Evolutionary conservation across 2,329 filamentous ascomycete species (phyloP), one percentile per base, ranked within the genome.

Genomic region (Neoscytalidium dimidiatum): DNA sequence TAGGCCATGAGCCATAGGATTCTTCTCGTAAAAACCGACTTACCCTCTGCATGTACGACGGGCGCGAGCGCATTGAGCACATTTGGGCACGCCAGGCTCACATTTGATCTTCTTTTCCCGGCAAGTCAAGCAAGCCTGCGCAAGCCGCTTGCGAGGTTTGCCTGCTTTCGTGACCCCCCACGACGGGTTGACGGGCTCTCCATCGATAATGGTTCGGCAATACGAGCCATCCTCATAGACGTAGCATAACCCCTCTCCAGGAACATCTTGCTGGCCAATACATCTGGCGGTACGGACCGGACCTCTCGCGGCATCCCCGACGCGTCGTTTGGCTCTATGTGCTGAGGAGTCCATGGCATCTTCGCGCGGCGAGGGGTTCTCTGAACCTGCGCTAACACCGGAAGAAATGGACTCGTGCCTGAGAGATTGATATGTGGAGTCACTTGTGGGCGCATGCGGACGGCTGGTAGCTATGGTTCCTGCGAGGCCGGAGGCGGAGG

Each of bases 71-170:
- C 94, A 97, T 78, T 97, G 93, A 62, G 94, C 86, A 71, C 94
- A 97, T 70, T 92, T 92, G 43, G 91, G 91, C 69, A 88, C 90
- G 71, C 94, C 92, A 1, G 93, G 94, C 69, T 97, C 92, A 73
- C 94, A 97, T 78, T 96, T 97, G 80, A 97, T 96, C 83, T 97
- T 97, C 87, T 97, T 97, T 80, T 97, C 93, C 58, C 94, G 87
- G 76, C 94, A 97, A 13, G 92, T 95, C 66, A 96, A 85, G 74
- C 94, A 97, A n/a, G 92, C 92, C 75, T 96, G 93, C 26, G 94
- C 93, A 64, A 97, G 83, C 64, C 94, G 86, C 80, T 97, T 97
- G 69, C 94, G 87, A 53, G 94, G 93, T 80, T 96, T 97, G 14
- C 94, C 94, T 2, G 94, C 93, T 79, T 97, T 97, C 38, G 94